These are phyloP conservation scores for Crithidia thermophila DNA, from an alignment of 208 protist species.

Conservation along the genomic window DNA sequence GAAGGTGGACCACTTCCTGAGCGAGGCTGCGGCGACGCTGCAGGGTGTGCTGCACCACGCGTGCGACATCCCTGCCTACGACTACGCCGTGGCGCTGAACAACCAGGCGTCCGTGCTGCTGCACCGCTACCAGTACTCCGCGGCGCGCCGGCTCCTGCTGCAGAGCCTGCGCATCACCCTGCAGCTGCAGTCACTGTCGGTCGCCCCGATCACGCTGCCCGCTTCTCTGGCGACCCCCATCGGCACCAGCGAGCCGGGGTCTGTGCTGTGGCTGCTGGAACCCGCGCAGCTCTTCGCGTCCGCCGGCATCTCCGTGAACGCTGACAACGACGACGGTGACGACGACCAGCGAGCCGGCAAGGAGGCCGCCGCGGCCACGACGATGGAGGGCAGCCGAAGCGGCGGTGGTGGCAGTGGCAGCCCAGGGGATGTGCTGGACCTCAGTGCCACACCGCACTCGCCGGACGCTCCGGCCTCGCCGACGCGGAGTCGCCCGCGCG, in stretches of 20 bases:
- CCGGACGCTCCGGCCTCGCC: too few species aligned
- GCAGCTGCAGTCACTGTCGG: constrained; percentile 28
- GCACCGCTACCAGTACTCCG: constrained; percentile 29
- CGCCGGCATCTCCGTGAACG: too few species aligned
- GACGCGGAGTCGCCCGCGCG: too few species aligned
- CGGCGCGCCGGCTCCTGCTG: constrained; percentile 30
- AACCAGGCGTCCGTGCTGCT: constrained; percentile 46
- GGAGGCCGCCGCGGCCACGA: too few species aligned
- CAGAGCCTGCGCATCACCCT: constrained; percentile 40
- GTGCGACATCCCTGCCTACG: constrained; percentile 38
- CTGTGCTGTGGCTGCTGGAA: constrained; percentile 2
- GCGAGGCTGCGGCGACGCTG: constrained; percentile 25
- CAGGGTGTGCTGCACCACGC: constrained; percentile 28
- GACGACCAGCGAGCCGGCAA: background rate
- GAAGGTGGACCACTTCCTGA: constrained; percentile 28
- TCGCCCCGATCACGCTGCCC: constrained; percentile 12
- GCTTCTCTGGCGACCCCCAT: background rate
- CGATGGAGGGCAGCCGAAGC: too few species aligned
- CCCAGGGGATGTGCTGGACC: too few species aligned
- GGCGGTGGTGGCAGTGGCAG: too few species aligned
- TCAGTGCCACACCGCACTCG: too few species aligned
- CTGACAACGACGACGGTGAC: too few species aligned
- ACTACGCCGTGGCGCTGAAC: constrained; percentile 53
- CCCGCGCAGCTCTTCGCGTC: background rate
- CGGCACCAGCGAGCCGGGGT: constrained; percentile 7